Evolutionary conservation across 179 eudicot species (phyloP).

Genomic region (Heliamphora pulchella): DNA sequence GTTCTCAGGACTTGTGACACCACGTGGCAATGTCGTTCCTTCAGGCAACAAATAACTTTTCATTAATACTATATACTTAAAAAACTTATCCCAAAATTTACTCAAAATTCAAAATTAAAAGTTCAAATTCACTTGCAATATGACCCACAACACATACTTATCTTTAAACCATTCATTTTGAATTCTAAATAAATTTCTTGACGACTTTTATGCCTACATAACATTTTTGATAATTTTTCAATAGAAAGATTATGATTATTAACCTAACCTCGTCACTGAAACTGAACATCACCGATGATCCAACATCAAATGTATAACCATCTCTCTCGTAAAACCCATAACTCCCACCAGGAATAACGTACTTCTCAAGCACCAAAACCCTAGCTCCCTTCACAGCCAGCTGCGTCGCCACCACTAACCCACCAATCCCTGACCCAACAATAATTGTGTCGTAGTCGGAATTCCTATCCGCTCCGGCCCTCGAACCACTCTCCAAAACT

Average conservation of each 20-base stretch:
- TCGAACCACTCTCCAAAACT: constrained; percentile 30
- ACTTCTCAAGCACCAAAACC: constrained; percentile 94
- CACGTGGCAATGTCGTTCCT: no score
- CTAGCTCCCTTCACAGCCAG: constrained; percentile 93
- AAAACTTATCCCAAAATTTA: no score
- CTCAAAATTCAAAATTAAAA: no score
- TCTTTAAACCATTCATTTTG: no score
- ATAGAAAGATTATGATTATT: not conserved
- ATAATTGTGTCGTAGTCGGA: constrained; percentile 70
- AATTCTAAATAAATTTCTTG: no score
- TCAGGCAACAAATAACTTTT: no score
- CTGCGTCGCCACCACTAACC: constrained; percentile 95
- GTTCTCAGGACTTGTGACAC: no score
- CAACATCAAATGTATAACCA: constrained; percentile 93
- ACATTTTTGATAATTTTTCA: no score
- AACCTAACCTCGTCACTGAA: constrained; percentile 81
- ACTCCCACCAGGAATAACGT: constrained; percentile 98
- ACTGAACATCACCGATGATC: constrained; percentile 98
- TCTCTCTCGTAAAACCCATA: constrained; percentile 89
- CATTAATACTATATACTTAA: no score
- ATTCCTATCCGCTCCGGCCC: constrained; percentile 21
- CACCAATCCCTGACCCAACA: constrained; percentile 96
- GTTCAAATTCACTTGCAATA: no score
- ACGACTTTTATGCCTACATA: no score
- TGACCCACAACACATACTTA: no score